These are phyloP conservation scores for Harringtonia lauricola DNA, from an alignment of 2,329 filamentous ascomycete genomes.

Conservation along the genomic window DNA sequence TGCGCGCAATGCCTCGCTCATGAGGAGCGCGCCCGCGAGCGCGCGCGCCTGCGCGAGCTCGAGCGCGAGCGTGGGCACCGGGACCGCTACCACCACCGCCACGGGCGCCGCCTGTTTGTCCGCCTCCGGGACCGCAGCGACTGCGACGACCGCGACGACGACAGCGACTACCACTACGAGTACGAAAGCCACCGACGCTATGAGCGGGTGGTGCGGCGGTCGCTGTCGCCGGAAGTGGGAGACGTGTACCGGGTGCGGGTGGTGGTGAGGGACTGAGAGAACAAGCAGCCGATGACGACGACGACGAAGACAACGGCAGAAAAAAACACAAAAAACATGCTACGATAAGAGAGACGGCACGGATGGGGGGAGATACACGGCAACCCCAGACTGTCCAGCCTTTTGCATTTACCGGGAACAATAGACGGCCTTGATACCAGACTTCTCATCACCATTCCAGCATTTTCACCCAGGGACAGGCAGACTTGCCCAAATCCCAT, in stretches of 20 bases:
- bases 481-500: too few species aligned
- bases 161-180: neutral
- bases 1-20: too few species aligned
- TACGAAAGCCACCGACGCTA: neutral
- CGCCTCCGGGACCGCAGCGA: neutral
- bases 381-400: too few species aligned
- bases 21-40: too few species aligned
- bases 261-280: neutral
- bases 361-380: neutral
- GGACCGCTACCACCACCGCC: too few species aligned
- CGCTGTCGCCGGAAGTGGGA: neutral
- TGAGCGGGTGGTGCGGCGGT: neutral
- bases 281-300: neutral
- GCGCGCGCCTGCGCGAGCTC: neutral
- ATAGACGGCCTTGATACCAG: too few species aligned
- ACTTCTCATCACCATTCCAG: too few species aligned
- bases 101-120: too few species aligned
- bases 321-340: neutral
- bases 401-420: too few species aligned
- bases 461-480: too few species aligned
- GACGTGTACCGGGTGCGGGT: neutral
- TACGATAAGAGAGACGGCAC: neutral
- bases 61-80: neutral
- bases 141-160: neutral
- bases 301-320: neutral